phyloP scores from a whole-genome alignment of 345 rosid species.

The Bretschneidera sinensis region DNA sequence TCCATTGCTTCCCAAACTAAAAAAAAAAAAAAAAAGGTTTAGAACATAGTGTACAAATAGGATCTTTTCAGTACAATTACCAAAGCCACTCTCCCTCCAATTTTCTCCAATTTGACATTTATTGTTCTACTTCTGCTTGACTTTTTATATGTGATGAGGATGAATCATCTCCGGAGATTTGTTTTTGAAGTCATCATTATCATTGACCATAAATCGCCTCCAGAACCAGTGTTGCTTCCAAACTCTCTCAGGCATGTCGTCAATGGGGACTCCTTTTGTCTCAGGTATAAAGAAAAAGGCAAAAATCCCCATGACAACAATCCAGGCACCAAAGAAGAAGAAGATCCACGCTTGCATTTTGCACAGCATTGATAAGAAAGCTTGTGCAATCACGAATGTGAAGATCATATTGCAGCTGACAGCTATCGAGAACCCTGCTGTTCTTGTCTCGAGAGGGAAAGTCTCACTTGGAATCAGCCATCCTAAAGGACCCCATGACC shows the following conservation, averaged over 20 bases:
- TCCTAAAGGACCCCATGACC: slow-evolving; percentile 91
- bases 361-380: slow-evolving; percentile 63
- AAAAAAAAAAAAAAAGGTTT: too few relatives aligned
- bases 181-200: slow-evolving; percentile 14
- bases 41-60: too few relatives aligned
- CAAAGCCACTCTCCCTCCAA: too few relatives aligned
- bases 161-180: slow-evolving; percentile 13
- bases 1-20: too few relatives aligned
- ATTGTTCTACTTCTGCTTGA: too few relatives aligned
- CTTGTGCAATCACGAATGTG: slow-evolving; percentile 80
- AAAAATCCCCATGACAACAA: slow-evolving; percentile 52
- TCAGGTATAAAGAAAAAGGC: slow-evolving; percentile 45
- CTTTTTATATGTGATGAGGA: too few relatives aligned
- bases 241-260: slow-evolving; percentile 46
- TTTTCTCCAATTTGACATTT: too few relatives aligned
- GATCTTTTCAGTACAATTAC: too few relatives aligned
- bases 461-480: slow-evolving; percentile 77
- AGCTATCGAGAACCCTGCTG: slow-evolving; percentile 53
- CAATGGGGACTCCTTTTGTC: slow-evolving; percentile 51
- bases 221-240: too few relatives aligned
- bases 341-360: slow-evolving; percentile 41
- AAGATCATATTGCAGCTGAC: slow-evolving; percentile 78
- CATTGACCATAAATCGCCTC: slow-evolving; percentile 30
- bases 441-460: slow-evolving; percentile 60
- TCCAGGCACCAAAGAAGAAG: slow-evolving; percentile 65